phyloP scores from a whole-genome alignment of 495 filamentous ascomycete species.

The Pyronema domesticum region DNA sequence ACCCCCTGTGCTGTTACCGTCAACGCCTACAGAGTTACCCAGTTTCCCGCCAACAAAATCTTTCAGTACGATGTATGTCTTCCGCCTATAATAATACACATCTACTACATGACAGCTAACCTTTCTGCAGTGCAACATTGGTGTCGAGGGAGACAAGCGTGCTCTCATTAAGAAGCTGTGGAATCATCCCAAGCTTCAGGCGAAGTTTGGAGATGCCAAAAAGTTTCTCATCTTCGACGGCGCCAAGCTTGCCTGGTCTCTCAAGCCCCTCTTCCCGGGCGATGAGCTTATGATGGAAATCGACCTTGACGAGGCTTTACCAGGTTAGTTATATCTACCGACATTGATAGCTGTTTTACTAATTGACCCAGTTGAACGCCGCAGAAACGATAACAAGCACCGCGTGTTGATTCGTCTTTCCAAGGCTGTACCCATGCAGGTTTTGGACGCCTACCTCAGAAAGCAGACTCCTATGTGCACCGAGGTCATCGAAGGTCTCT shows the following conservation, averaged over 20 bases:
- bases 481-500: constrained; percentile 57
- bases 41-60: constrained; percentile 36
- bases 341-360: not conserved
- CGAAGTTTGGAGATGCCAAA: constrained; percentile 28
- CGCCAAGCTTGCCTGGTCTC: constrained; percentile 24
- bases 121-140: constrained; percentile 25
- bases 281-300: constrained; percentile 33
- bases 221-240: constrained; percentile 56
- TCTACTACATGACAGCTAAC: not conserved
- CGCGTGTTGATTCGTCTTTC: constrained; percentile 41
- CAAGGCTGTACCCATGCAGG: constrained; percentile 42
- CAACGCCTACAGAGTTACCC: constrained; percentile 55
- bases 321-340: not conserved
- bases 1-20: constrained; percentile 39
- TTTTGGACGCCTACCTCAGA: constrained; percentile 46
- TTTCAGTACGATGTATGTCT: constrained; percentile 75
- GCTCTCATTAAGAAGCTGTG: constrained; percentile 55
- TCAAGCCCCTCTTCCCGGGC: constrained; percentile 15
- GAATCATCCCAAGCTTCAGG: constrained; percentile 41
- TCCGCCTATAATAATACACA: not conserved
- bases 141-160: constrained; percentile 41
- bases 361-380: too few species aligned
- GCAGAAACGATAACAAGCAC: constrained; percentile 31
- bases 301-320: constrained; percentile 40
- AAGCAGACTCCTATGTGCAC: constrained; percentile 41